Evolutionary conservation across 805 yeast genomes (phyloP).

Genomic region (Saturnispora silvae): DNA sequence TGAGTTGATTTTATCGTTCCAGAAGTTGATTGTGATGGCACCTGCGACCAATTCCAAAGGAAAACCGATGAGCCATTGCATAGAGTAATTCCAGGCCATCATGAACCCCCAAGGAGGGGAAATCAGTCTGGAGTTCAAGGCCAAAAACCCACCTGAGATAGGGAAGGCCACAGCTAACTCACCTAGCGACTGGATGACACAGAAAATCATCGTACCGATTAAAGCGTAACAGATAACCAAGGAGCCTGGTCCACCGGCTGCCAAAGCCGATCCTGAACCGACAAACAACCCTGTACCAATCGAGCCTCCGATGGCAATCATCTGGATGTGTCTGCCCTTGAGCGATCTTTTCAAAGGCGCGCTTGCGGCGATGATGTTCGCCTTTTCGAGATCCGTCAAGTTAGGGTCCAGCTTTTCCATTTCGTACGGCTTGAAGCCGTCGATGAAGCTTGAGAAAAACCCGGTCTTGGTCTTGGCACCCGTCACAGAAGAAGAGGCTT

Average conservation of each 20-base stretch:
- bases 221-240: conserved; percentile 47
- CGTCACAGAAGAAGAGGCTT: not conserved
- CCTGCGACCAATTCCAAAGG: conserved; percentile 45
- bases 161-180: conserved; percentile 50
- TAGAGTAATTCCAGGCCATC: conserved; percentile 43
- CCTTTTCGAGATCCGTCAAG: conserved; percentile 31
- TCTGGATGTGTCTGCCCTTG: conserved; percentile 53
- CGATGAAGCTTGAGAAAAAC: conserved; percentile 12
- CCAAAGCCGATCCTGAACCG: conserved; percentile 51
- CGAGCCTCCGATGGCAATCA: conserved; percentile 73
- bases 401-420: conserved; percentile 29
- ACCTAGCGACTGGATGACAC: conserved; percentile 50
- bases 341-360: conserved; percentile 38
- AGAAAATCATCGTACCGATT: conserved; percentile 45
- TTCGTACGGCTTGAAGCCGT: conserved; percentile 19
- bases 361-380: conserved; percentile 31
- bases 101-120: conserved; percentile 50
- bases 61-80: conserved; percentile 38
- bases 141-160: conserved; percentile 46
- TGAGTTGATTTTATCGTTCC: conserved; percentile 34
- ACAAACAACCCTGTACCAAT: conserved; percentile 74
- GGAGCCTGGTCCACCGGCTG: conserved; percentile 59
- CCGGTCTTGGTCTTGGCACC: conserved; percentile 1
- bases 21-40: conserved; percentile 35
- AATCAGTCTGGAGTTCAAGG: conserved; percentile 44